These are phyloP conservation scores for Polytrichum commune DNA, from an alignment of 225 moss, liverwort and hornwort genomes.

Conservation along the genomic window DNA sequence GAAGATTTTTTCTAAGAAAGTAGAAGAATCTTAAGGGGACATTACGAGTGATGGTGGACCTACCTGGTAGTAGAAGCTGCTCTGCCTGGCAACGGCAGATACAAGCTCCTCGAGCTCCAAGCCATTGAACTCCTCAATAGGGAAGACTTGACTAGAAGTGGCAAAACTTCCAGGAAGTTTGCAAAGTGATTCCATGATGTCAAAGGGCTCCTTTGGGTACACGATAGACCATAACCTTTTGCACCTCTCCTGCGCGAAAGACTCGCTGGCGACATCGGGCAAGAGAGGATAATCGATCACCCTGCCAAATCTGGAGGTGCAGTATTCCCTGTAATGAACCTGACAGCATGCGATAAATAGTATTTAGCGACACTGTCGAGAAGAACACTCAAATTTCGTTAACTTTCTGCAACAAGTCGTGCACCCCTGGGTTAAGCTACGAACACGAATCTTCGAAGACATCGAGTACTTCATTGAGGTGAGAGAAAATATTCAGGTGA, in stretches of 20 bases:
- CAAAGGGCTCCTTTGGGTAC: conserved; percentile 83
- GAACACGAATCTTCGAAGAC: neutral
- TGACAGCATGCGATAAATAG: conserved; percentile 7
- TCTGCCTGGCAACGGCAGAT: conserved; percentile 41
- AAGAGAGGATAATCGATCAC: conserved; percentile 66
- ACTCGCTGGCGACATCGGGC: conserved; percentile 52
- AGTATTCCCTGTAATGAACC: conserved; percentile 64
- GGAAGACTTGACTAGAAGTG: conserved; percentile 36
- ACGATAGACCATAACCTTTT: conserved; percentile 51
- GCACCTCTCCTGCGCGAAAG: conserved; percentile 70
- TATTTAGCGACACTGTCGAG: no score
- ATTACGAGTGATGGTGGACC: no score
- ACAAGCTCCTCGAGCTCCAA: conserved; percentile 55
- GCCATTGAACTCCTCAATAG: conserved; percentile 33
- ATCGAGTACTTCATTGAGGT: neutral
- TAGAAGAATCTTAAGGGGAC: no score
- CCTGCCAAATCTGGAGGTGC: conserved; percentile 39
- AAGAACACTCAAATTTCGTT: no score
- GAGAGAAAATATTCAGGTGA: neutral
- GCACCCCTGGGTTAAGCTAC: neutral
- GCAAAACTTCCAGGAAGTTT: conserved; percentile 36
- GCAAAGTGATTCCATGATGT: conserved; percentile 52
- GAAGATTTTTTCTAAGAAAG: no score
- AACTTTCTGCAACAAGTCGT: neutral
- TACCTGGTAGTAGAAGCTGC: conserved; percentile 64